phyloP scores from a whole-genome alignment of 805 yeast species.

The Kuraishia piskuri region DNA sequence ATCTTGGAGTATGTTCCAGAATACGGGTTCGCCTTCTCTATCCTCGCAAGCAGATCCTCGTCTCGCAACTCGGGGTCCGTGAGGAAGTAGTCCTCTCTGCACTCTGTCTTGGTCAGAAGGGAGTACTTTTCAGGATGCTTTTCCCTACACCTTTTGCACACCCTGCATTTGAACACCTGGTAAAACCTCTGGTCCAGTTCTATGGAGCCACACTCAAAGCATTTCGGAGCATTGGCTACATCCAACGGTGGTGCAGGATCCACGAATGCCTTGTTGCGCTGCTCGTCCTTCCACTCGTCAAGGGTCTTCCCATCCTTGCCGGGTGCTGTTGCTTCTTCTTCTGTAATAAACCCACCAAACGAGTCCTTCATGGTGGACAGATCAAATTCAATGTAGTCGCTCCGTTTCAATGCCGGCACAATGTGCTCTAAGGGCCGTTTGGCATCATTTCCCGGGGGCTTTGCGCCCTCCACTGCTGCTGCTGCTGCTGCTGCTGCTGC shows the following conservation, averaged over 20 bases:
- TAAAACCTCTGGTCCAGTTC: conserved; percentile 72
- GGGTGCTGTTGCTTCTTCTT: conserved; percentile 22
- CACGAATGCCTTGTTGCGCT: conserved; percentile 28
- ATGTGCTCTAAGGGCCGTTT: conserved; percentile 19
- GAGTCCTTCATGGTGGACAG: conserved; percentile 85
- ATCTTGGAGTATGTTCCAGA: conserved; percentile 80
- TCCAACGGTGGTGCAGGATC: conserved; percentile 70
- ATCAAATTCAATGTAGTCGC: conserved; percentile 78
- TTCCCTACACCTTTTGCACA: conserved; percentile 72
- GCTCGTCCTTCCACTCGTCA: conserved; percentile 51
- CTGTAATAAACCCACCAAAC: conserved; percentile 73
- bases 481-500: not conserved
- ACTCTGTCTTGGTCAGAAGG: conserved; percentile 88
- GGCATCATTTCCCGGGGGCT: conserved; percentile 13
- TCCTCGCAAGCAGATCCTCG: conserved; percentile 51
- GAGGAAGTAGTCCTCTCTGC: conserved; percentile 81
- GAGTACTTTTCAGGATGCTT: conserved; percentile 82
- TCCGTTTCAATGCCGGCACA: conserved; percentile 42
- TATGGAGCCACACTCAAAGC: conserved; percentile 73
- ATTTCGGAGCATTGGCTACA: conserved; percentile 65
- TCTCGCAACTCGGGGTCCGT: conserved; percentile 93
- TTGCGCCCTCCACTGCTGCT: conserved; percentile 1
- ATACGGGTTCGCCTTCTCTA: conserved; percentile 93
- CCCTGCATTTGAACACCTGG: conserved; percentile 63
- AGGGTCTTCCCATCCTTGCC: conserved; percentile 28